phyloP scores from a whole-genome alignment of 495 filamentous ascomycete genomes.

The Penicillium waksmanii region DNA sequence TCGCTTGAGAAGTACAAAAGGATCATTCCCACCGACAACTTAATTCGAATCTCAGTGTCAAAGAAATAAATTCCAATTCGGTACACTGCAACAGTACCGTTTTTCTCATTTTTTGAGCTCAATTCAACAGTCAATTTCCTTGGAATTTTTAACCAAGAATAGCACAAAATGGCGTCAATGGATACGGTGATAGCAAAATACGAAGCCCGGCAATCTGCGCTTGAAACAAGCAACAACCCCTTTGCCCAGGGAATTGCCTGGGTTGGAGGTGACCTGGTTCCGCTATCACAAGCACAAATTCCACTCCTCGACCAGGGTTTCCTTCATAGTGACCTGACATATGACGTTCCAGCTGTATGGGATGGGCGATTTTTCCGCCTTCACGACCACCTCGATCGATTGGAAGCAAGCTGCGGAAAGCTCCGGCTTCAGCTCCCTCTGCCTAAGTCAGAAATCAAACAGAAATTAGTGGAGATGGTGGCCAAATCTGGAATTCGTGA shows the following conservation, averaged over 20 bases:
- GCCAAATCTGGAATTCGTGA: conserved; percentile 41
- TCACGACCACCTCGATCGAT: conserved; percentile 40
- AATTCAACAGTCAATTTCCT: not conserved
- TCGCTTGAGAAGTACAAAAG: conserved; percentile 1
- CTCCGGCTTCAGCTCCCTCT: conserved; percentile 39
- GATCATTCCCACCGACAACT: not conserved
- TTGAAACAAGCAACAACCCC: conserved; percentile 34
- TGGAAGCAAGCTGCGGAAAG: conserved; percentile 40
- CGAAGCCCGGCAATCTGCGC: conserved; percentile 25
- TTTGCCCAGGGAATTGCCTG: conserved; percentile 40
- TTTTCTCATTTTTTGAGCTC: not conserved
- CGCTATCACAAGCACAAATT: conserved; percentile 39
- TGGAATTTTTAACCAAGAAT: not conserved
- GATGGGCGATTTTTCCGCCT: conserved; percentile 44
- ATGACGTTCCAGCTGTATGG: conserved; percentile 47
- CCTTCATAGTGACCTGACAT: conserved; percentile 45
- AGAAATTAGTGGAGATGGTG: conserved; percentile 41
- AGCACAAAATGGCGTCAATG: conserved; percentile 35
- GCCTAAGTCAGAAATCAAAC: conserved; percentile 34
- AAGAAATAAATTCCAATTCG: not conserved
- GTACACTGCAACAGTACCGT: too few species aligned
- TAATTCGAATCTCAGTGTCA: not conserved
- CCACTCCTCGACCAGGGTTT: conserved; percentile 47
- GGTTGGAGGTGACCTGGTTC: conserved; percentile 36
- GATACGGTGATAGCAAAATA: conserved; percentile 34